phyloP scores from a whole-genome alignment of 2,329 filamentous ascomycete species.

The Aspergillus costaricaensis region DNA sequence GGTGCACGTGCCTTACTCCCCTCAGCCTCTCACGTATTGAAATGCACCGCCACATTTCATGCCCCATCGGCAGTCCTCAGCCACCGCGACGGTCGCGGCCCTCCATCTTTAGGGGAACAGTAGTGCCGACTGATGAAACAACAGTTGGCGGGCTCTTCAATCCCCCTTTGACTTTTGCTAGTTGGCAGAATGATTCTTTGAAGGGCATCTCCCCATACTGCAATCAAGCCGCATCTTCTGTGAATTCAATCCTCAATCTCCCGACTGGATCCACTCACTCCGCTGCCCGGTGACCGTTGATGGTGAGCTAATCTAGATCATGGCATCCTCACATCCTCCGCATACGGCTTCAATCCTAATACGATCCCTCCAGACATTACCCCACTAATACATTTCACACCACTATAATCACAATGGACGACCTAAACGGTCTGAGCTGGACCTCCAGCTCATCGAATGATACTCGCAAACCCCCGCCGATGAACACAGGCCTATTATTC shows the following conservation, averaged over 20 bases:
- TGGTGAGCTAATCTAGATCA: slow-evolving; percentile 23
- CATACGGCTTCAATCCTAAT: slow-evolving; percentile 24
- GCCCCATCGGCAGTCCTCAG: not conserved
- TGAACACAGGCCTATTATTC: slow-evolving; percentile 39
- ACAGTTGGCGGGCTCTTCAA: slow-evolving; percentile 1
- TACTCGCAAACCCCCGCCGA: slow-evolving; percentile 39
- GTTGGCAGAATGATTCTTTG: not conserved
- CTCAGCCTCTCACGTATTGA: slow-evolving; percentile 5
- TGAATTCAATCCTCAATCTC: not conserved
- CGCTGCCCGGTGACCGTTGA: slow-evolving; percentile 13
- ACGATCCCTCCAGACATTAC: slow-evolving; percentile 22
- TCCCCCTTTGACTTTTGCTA: not conserved
- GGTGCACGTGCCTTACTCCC: not conserved
- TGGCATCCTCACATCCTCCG: slow-evolving; percentile 18
- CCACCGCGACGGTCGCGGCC: slow-evolving; percentile 18
- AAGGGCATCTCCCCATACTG: not conserved
- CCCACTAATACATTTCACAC: slow-evolving; percentile 12
- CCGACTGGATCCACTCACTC: slow-evolving; percentile 12
- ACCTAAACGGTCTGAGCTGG: slow-evolving; percentile 51
- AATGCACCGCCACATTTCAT: slow-evolving; percentile 4
- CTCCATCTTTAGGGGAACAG: slow-evolving; percentile 13
- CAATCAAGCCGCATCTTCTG: not conserved
- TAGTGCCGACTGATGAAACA: not conserved
- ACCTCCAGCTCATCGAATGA: slow-evolving; percentile 36
- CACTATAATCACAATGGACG: slow-evolving; percentile 44